phyloP scores from a whole-genome alignment of 2,329 filamentous ascomycete species.

The Trichoderma sp. region DNA sequence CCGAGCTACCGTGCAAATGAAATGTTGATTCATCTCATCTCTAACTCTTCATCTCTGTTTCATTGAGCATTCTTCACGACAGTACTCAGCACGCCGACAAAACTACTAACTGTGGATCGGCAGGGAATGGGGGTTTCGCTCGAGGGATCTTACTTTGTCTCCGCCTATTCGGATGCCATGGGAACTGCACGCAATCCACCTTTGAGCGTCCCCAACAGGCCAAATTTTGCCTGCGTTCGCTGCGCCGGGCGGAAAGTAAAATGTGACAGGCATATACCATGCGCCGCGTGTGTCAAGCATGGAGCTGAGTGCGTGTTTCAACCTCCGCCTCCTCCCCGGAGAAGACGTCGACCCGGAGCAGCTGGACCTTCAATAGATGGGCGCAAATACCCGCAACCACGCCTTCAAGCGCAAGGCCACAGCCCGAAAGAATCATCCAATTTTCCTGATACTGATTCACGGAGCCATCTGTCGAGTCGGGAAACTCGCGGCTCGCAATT shows the following conservation, averaged over 20 bases:
- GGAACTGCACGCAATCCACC: not conserved
- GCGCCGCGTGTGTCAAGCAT: not conserved
- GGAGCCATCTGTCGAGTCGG: not conserved
- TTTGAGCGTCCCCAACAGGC: not conserved
- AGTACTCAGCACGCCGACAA: not conserved
- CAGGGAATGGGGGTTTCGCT: not conserved
- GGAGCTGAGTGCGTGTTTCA: conserved; percentile 4
- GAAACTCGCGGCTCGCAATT: not conserved
- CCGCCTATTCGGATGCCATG: not conserved
- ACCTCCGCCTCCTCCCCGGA: not conserved
- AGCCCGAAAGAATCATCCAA: not conserved
- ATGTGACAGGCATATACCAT: not conserved
- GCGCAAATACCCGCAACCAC: not conserved
- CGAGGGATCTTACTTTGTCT: not conserved
- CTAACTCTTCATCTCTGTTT: not conserved
- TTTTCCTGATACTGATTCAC: not conserved
- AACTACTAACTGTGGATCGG: not conserved
- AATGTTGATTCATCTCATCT: not conserved
- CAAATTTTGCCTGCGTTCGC: not conserved
- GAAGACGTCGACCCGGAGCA: not conserved
- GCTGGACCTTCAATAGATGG: not conserved
- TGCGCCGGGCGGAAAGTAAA: not conserved
- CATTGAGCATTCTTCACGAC: not conserved
- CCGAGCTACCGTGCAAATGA: not conserved
- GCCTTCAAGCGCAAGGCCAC: not conserved